Base-by-base conservation (phyloP, 805 yeast species). In the Kazachstania africana region DNA sequence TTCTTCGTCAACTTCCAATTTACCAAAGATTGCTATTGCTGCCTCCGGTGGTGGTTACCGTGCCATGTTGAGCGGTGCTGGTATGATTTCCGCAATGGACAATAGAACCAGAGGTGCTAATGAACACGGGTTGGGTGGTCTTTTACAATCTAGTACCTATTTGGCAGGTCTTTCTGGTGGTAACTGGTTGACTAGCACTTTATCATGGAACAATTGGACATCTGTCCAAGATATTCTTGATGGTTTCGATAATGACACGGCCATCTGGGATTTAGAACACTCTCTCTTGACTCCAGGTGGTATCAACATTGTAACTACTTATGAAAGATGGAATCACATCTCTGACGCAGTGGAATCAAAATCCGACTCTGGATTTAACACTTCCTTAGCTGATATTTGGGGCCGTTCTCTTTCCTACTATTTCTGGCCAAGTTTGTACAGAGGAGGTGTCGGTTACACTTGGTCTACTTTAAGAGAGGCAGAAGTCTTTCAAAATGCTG, bases 41-140 rank as follows among this genome's bases (percentile, higher is more conserved):
- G 73, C 77, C 39, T 67, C 82, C 10, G 95, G 95, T 29, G 95
- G 95, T 50, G 95, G 95, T 4, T 84, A 81, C 54, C 68, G 95
- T 40, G 94, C 95, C 25, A 82, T 85, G 83, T 59, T 84, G 28
- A 58, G 66, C 34, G 94, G 94, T 4, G 94, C 94, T 12, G 95
- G 95, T 24, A 73, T 75, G 51, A 58, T 84, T 16, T 63, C 88
- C 2, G 94, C 88, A 1, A 57, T 81, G 79, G 95, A 84, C 52
- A 72, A 74, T 46, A 63, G 93, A 42, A 76, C 91, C 2, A 56
- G 47, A 6, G 68, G 66, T 34, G 66, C 74, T 10, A 62, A 72
- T 4, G 59, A 58, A 17, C 62, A 65, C 4, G 78, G 80, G 10
- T 53, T 83, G 26, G 87, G 88, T 21, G 93, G 94, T 4, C 55